These are phyloP conservation scores for Xylogone sp. DNA, from an alignment of 2,329 filamentous ascomycete genomes.

Conservation along the genomic window DNA sequence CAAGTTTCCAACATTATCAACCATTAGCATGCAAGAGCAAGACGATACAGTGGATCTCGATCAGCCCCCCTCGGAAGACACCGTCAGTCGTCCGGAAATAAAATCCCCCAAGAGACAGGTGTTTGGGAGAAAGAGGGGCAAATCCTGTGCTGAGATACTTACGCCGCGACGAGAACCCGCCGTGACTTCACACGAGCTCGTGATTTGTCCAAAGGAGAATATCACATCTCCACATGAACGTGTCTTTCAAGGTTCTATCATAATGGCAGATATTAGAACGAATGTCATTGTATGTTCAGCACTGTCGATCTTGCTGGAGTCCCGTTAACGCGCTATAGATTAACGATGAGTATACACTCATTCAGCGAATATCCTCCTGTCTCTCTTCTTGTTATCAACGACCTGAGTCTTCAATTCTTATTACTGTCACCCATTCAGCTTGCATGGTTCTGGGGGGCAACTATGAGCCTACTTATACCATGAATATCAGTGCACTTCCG, in stretches of 20 bases:
- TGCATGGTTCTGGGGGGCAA: conserved; percentile 73
- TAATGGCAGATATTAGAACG: conserved; percentile 61
- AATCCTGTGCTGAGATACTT: conserved; percentile 31
- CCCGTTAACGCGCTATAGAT: conserved; percentile 45
- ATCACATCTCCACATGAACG: conserved; percentile 22
- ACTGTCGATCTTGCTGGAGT: conserved; percentile 14
- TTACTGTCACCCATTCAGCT: conserved; percentile 71
- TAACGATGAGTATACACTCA: conserved; percentile 70
- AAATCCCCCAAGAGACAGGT: conserved; percentile 24
- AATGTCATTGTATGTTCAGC: conserved; percentile 54
- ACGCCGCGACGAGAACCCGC: conserved; percentile 25
- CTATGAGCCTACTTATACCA: conserved; percentile 74
- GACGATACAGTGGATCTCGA: conserved; percentile 22
- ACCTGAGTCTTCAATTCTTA: conserved; percentile 67
- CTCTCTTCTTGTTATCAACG: conserved; percentile 74
- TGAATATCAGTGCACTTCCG: conserved; percentile 69
- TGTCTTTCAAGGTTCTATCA: conserved; percentile 34
- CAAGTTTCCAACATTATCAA: not conserved
- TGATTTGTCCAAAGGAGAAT: conserved; percentile 8
- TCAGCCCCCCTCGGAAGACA: conserved; percentile 21
- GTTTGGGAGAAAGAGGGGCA: conserved; percentile 23
- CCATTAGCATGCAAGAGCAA: conserved; percentile 10
- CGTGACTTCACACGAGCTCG: conserved; percentile 21
- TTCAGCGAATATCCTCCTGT: conserved; percentile 68
- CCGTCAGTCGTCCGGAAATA: conserved; percentile 16